These are phyloP conservation scores for Gaeumannomyces tritici DNA, from an alignment of 2,329 filamentous ascomycete species.

Conservation along the genomic window DNA sequence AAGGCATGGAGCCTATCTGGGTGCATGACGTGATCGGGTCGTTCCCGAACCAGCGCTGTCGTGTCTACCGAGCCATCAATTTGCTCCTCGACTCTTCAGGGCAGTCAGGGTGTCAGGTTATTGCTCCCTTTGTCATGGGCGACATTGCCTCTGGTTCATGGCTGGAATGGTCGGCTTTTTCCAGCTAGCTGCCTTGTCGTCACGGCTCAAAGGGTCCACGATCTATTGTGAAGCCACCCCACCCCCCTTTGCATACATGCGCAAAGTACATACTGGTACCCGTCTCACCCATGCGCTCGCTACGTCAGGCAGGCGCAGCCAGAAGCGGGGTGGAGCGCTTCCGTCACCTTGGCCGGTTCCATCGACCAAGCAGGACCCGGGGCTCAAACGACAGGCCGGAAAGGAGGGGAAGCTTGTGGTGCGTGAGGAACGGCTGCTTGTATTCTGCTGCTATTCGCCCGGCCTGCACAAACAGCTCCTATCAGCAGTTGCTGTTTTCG, in stretches of 20 bases:
- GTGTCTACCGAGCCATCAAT: neutral
- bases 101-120: neutral
- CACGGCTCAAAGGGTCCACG: neutral
- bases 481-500: neutral
- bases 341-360: neutral
- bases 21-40: neutral
- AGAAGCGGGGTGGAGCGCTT: neutral
- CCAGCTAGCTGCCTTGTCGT: neutral
- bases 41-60: neutral
- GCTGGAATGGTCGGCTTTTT: neutral
- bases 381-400: neutral
- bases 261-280: neutral
- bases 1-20: no score
- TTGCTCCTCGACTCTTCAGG: neutral
- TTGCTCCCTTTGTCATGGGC: neutral
- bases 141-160: neutral
- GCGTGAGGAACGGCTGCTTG: neutral
- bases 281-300: neutral
- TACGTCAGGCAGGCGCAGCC: neutral
- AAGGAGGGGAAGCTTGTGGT: neutral
- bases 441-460: neutral
- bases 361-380: neutral
- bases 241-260: neutral
- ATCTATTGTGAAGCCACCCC: neutral
- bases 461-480: neutral